Evolutionary conservation across 2,329 filamentous ascomycete species (phyloP), one percentile per base, ranked within the genome.

Genomic region (Aspergillus oerlinghausenensis): DNA sequence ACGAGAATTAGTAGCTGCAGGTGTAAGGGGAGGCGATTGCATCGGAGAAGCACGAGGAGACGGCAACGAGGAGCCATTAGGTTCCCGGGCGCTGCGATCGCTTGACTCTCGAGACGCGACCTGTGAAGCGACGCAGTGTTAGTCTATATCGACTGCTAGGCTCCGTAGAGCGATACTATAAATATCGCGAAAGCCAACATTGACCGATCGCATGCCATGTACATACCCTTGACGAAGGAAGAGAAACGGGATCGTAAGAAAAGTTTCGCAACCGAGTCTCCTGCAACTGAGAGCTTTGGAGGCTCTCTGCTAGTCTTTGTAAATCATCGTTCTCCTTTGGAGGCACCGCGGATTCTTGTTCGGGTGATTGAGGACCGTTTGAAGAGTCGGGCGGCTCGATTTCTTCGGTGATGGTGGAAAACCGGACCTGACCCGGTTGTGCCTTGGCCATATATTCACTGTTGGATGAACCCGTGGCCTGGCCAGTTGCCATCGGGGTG

Each of bases 11-110:
- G 90, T 93, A 52, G 87, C 92, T 54, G 91, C 87, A 19, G 93
- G 93, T 11, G 92, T 97, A 52, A 97, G 82, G 45, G 92, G 92
- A 63, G 93, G 93, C 10, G 92, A 96, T 65, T 93, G 89, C 76
- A 95, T 84, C 56, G 89, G 88, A 61, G 87, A 89, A 43, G 85
- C 78, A 69, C 81, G 82, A 29, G 88, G 86, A 56, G 88, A 92
- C 59, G 83, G 81, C 64, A 81, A 83, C 57, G 79, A 79, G 53
- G 86, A 86, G 61, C 88, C 86, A 60, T 76, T 84, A 52, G 85
- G 87, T 54, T 75, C 73, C 56, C 70, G 70, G 49, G 66, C 68
- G 53, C 86, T 88, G 43, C 84, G 80, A 58, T 84, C 82, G 67
- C 85, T 88, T 55, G 86, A 79, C 52, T 86, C 85, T 62, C 71